These are phyloP conservation scores for Logfia minima DNA, from an alignment of 129 eudicot species.

Conservation along the genomic window DNA sequence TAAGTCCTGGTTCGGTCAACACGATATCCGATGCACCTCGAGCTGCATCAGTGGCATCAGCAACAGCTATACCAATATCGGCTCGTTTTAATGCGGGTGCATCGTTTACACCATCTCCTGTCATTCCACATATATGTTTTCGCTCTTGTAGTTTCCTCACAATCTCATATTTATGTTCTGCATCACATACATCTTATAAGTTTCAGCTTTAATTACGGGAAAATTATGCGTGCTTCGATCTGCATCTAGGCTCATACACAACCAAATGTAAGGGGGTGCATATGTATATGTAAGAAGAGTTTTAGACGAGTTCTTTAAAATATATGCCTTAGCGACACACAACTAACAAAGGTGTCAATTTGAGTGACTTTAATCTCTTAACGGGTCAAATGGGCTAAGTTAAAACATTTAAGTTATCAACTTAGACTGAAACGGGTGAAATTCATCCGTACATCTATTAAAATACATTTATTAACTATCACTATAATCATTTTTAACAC, in stretches of 20 bases:
- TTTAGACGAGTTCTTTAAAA: no score
- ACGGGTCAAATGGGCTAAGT: background rate
- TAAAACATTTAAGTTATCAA: background rate
- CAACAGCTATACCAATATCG: conserved; percentile 92
- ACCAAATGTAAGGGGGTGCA: background rate
- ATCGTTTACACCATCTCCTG: conserved; percentile 94
- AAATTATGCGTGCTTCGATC: background rate
- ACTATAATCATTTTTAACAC: background rate
- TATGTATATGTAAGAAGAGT: background rate
- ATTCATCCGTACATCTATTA: background rate
- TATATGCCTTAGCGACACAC: background rate
- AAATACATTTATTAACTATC: background rate
- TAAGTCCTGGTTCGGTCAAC: conserved; percentile 82
- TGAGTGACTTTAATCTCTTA: background rate
- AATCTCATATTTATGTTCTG: conserved; percentile 90
- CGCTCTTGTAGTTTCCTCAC: conserved; percentile 88
- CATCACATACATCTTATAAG: conserved; percentile 8
- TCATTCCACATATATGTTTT: conserved; percentile 85
- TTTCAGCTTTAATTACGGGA: background rate
- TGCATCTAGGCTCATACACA: background rate
- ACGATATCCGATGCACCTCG: conserved; percentile 89
- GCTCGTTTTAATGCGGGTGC: conserved; percentile 90
- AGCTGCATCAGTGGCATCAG: conserved; percentile 94
- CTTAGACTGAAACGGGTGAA: background rate
- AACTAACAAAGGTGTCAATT: background rate